Conservation (phyloP, 352 stramenopile genomes). For the Halophytophthora batemanensis region DNA sequence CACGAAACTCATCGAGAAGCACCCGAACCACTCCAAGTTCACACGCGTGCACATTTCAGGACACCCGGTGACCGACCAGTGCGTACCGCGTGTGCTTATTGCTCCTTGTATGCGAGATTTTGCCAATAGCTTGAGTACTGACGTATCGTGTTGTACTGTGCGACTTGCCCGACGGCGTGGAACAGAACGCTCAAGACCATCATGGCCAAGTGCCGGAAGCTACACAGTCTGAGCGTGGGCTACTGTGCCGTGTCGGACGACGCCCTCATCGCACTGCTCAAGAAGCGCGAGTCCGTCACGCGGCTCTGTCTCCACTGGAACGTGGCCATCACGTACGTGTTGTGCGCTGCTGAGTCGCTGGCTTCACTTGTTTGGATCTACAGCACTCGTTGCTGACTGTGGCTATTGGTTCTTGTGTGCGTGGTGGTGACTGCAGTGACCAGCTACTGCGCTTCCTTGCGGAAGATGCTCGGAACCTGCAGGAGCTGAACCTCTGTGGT, state of each 20-base stretch:
- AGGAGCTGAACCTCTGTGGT: constrained; percentile 85
- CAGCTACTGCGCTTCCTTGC: constrained; percentile 80
- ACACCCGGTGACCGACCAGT: constrained; percentile 82
- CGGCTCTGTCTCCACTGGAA: constrained; percentile 86
- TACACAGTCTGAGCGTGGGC: constrained; percentile 82
- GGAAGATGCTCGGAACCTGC: constrained; percentile 66
- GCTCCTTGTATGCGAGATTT: background rate
- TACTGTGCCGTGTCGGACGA: constrained; percentile 88
- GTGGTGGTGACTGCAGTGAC: constrained; percentile 38
- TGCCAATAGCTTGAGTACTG: background rate
- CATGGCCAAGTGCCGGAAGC: constrained; percentile 87
- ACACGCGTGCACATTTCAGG: constrained; percentile 83
- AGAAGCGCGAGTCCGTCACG: constrained; percentile 77
- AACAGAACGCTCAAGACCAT: constrained; percentile 81
- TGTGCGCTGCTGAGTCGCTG: background rate
- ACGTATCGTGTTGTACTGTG: background rate
- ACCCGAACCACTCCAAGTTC: constrained; percentile 89
- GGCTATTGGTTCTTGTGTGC: background rate
- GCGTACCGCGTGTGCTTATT: constrained; percentile 4
- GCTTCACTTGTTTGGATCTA: background rate
- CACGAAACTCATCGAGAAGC: constrained; percentile 87
- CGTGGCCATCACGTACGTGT: constrained; percentile 78
- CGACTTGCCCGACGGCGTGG: background rate
- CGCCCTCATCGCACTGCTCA: constrained; percentile 79
- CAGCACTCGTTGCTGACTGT: background rate